Evolutionary conservation across 305 asterid genomes (phyloP).

Genomic region (Lippia alba): DNA sequence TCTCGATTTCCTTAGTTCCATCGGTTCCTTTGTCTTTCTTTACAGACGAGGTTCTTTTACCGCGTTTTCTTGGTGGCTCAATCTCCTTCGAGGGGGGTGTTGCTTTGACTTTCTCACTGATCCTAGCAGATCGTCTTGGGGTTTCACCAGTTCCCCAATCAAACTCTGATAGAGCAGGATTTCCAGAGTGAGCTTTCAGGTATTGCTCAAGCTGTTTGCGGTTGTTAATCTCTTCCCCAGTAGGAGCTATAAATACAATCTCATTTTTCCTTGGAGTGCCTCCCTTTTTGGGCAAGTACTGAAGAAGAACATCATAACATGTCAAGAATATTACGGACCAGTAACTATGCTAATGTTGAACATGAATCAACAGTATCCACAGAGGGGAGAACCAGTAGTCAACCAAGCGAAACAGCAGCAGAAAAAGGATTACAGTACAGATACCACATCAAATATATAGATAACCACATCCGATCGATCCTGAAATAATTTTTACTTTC

Average conservation of each 20-base stretch:
- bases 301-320: conserved; percentile 27
- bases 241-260: conserved; percentile 77
- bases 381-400: no score
- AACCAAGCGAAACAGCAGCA: neutral
- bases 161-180: conserved; percentile 69
- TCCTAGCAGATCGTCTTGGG: conserved; percentile 89
- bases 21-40: conserved; percentile 47
- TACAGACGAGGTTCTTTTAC: conserved; percentile 48
- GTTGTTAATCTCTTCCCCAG: conserved; percentile 81
- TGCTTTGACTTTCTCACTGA: conserved; percentile 71
- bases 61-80: conserved; percentile 64
- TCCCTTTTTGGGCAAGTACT: conserved; percentile 65
- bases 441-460: neutral
- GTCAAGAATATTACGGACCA: neutral
- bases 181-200: conserved; percentile 73
- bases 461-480: neutral
- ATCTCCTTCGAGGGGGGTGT: conserved; percentile 62
- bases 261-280: conserved; percentile 75
- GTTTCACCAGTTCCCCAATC: conserved; percentile 94
- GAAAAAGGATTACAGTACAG: neutral
- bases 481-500: neutral
- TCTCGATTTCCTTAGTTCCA: conserved; percentile 37
- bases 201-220: conserved; percentile 75
- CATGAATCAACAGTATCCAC: neutral
- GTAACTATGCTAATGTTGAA: neutral